Evolutionary conservation across 176 grass and related monocot genomes (phyloP).

Genomic region (Microstegium vimineum): DNA sequence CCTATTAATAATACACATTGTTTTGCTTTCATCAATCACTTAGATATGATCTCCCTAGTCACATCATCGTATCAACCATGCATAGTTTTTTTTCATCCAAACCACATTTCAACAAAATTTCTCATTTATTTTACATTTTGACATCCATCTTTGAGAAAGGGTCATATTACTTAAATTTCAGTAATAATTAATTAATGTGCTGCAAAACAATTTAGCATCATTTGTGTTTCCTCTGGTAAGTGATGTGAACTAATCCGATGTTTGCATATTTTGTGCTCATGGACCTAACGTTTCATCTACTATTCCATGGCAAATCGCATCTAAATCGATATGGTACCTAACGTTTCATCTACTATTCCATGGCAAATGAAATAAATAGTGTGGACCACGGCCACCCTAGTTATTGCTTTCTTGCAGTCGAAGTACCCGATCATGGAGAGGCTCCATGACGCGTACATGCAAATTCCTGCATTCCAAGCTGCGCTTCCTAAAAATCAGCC

Average conservation of each 20-base stretch:
- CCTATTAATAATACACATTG: slow-evolving; percentile 2
- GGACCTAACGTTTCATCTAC: too few relatives aligned
- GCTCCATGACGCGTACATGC: slow-evolving; percentile 63
- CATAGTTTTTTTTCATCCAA: not conserved
- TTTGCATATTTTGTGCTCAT: not conserved
- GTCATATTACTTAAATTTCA: not conserved
- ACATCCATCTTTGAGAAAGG: not conserved
- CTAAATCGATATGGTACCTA: slow-evolving; percentile 55
- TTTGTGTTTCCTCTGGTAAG: not conserved
- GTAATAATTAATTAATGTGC: not conserved
- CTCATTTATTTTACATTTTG: not conserved
- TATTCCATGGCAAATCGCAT: slow-evolving; percentile 37
- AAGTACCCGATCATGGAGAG: slow-evolving; percentile 58
- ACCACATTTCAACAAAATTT: not conserved
- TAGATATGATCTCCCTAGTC: not conserved
- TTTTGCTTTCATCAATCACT: slow-evolving; percentile 6
- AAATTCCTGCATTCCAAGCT: slow-evolving; percentile 58
- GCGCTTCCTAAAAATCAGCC: slow-evolving; percentile 68
- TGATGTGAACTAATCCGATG: not conserved
- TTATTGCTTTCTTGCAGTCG: slow-evolving; percentile 40
- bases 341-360: not conserved
- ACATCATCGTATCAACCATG: not conserved
- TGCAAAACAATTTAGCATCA: not conserved
- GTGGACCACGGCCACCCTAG: too few relatives aligned
- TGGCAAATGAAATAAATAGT: not conserved